These are phyloP conservation scores for Pelargonium cotyledonis DNA, from an alignment of 441 rosid genomes.

Conservation along the genomic window DNA sequence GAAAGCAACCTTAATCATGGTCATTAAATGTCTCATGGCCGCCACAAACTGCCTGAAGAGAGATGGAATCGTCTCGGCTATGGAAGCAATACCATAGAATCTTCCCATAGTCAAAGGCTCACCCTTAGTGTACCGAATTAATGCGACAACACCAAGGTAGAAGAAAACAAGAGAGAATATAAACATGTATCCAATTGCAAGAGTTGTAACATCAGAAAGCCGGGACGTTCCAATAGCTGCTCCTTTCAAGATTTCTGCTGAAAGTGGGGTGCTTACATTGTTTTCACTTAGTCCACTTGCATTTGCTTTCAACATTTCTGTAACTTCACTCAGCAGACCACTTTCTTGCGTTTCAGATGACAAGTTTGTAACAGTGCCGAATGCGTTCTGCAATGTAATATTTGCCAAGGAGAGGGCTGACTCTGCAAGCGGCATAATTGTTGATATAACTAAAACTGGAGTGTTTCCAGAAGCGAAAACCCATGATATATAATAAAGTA, in stretches of 20 bases:
- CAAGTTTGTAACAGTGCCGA: constrained; percentile 66
- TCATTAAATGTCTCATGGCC: constrained; percentile 98
- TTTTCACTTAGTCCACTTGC: constrained; percentile 52
- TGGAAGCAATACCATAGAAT: constrained; percentile 75
- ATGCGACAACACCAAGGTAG: constrained; percentile 72
- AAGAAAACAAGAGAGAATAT: constrained; percentile 63
- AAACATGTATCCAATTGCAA: constrained; percentile 84
- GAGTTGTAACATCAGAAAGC: constrained; percentile 91
- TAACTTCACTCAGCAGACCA: constrained; percentile 51
- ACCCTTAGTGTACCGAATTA: constrained; percentile 90
- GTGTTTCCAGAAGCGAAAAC: constrained; percentile 71
- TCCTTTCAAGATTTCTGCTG: constrained; percentile 57
- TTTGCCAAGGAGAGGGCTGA: constrained; percentile 68
- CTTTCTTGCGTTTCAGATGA: constrained; percentile 64
- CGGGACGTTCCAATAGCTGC: constrained; percentile 59
- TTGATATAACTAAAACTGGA: constrained; percentile 43
- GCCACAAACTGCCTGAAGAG: constrained; percentile 85
- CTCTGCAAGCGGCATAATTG: constrained; percentile 59
- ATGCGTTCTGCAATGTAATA: constrained; percentile 60
- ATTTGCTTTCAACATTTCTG: constrained; percentile 58
- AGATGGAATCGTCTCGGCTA: constrained; percentile 86
- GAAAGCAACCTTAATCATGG: constrained; percentile 98
- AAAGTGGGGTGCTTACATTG: constrained; percentile 42
- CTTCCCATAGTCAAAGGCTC: constrained; percentile 85
- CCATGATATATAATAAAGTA: constrained; percentile 68